Evolutionary conservation across 78 protist genomes (phyloP).

Genomic region (Dictyostelium capitatum): DNA sequence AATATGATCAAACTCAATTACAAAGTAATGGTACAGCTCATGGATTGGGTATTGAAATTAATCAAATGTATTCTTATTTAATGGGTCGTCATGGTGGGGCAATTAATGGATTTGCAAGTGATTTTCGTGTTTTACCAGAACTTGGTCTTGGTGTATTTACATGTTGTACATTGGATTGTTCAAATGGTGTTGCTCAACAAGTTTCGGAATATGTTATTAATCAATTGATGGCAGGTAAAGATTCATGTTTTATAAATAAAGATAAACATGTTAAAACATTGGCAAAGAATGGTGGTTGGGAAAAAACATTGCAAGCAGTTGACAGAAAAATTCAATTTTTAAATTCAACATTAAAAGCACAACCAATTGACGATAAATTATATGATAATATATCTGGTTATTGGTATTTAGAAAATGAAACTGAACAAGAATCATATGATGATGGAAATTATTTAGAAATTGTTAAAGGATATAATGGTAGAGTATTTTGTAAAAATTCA

Average conservation of each 20-base stretch:
- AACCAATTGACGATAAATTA: not conserved
- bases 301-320: not conserved
- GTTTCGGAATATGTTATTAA: not conserved
- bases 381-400: not conserved
- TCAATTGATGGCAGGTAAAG: not conserved
- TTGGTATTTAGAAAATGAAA: not conserved
- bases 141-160: slow-evolving; percentile 25
- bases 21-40: not conserved
- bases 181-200: not conserved
- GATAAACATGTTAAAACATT: not conserved
- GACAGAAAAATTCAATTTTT: not conserved
- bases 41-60: slow-evolving; percentile 57
- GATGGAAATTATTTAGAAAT: slow-evolving; percentile 7
- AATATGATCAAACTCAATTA: not conserved
- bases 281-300: no score
- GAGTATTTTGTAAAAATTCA: not conserved
- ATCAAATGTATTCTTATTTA: not conserved
- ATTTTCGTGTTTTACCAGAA: slow-evolving; percentile 54
- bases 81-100: slow-evolving; percentile 67
- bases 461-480: slow-evolving; percentile 30
- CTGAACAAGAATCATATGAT: not conserved
- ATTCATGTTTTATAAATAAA: not conserved
- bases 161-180: slow-evolving; percentile 38
- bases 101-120: slow-evolving; percentile 72
- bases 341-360: not conserved